A percentile compares a stretch with the other conserved stretches of the same genome.
Evolutionary conservation across 148 eudicot genomes (phyloP).

Genomic region (Selenicereus undatus): DNA sequence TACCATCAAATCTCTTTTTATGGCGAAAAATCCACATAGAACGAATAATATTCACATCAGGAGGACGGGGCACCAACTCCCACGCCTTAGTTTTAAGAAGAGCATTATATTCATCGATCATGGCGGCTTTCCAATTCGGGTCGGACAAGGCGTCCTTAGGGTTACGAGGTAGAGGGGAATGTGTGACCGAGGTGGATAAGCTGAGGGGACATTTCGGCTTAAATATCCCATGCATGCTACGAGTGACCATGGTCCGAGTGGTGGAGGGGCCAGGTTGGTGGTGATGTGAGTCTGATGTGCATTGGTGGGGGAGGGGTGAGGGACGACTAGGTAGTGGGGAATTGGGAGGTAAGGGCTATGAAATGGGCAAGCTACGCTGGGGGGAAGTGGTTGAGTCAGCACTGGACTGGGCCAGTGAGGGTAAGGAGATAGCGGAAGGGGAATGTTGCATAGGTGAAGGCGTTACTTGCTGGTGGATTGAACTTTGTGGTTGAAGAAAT

Average conservation of each 20-base stretch:
- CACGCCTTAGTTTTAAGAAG: background rate
- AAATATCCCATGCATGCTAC: background rate
- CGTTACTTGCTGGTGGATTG: too few species aligned
- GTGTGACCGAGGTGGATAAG: background rate
- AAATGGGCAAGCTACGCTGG: too few species aligned
- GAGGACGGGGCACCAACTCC: background rate
- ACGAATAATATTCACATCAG: background rate
- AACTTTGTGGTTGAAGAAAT: too few species aligned
- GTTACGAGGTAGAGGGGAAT: background rate
- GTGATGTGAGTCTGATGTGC: background rate
- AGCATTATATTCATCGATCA: background rate
- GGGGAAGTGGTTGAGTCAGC: too few species aligned
- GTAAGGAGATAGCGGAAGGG: too few species aligned
- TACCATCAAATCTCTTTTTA: background rate
- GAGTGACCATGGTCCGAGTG: background rate
- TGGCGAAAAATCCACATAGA: background rate
- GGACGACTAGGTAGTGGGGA: background rate
- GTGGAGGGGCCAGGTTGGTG: background rate
- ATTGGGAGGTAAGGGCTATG: too few species aligned
- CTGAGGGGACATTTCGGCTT: background rate
- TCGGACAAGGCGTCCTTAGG: background rate
- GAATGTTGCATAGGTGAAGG: too few species aligned
- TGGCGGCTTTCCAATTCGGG: background rate
- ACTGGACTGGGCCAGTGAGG: too few species aligned
- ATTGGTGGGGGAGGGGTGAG: background rate